Evolutionary conservation across 1,139 yeast species (phyloP).

Genomic region (Hyphopichia buzzinii): DNA sequence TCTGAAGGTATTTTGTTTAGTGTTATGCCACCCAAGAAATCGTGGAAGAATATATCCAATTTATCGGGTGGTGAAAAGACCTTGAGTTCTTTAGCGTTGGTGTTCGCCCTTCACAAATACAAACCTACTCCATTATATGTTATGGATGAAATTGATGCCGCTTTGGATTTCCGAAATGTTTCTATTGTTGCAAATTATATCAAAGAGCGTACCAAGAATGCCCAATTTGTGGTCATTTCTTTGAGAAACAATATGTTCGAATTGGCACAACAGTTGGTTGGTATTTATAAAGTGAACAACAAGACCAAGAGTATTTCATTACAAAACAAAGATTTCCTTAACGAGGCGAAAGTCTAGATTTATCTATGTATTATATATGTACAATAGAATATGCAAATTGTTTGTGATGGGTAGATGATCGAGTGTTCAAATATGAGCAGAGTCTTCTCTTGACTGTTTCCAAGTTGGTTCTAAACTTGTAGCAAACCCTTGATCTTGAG

Average conservation of each 20-base stretch:
- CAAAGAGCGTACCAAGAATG: slow-evolving; percentile 91
- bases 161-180: slow-evolving; percentile 93
- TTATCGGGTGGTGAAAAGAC: slow-evolving; percentile 98
- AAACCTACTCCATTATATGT: slow-evolving; percentile 97
- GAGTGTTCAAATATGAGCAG: slow-evolving; percentile 24
- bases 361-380: neutral
- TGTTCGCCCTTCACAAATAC: slow-evolving; percentile 92
- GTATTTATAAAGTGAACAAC: slow-evolving; percentile 90
- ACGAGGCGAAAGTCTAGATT: neutral
- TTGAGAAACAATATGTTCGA: slow-evolving; percentile 97
- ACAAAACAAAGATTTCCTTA: slow-evolving; percentile 55
- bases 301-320: slow-evolving; percentile 84
- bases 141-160: slow-evolving; percentile 99
- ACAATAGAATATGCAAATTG: slow-evolving; percentile 4
- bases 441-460: slow-evolving; percentile 30
- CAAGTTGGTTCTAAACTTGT: slow-evolving; percentile 55
- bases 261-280: slow-evolving; percentile 88
- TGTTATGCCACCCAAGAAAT: slow-evolving; percentile 98
- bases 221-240: slow-evolving; percentile 94
- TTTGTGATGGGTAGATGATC: neutral
- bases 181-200: slow-evolving; percentile 97
- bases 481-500: slow-evolving; percentile 69
- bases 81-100: slow-evolving; percentile 88
- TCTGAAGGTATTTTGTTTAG: slow-evolving; percentile 95
- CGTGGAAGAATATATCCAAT: slow-evolving; percentile 94